Conservation (phyloP, 75 land plant species). For the Selaginella tamariscina region DNA sequence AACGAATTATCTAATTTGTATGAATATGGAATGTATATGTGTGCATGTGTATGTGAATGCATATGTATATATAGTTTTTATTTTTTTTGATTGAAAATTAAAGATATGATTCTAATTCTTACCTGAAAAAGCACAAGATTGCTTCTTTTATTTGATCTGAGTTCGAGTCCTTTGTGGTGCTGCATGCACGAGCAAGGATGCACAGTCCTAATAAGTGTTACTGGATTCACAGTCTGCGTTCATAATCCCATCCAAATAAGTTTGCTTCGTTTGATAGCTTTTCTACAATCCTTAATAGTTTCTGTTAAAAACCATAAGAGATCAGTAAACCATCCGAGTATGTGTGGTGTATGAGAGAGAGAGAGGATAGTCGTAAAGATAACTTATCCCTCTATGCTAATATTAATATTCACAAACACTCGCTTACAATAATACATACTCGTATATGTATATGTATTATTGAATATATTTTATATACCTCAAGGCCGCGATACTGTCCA, state of each 20-base stretch:
- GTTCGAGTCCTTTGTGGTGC: conserved; percentile 21
- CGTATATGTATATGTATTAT: no score
- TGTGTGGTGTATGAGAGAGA: neutral
- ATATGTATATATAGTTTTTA: no score
- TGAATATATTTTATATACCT: no score
- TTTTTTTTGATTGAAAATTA: no score
- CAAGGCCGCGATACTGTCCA: conserved; percentile 69
- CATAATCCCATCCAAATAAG: conserved; percentile 27
- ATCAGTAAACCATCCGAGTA: neutral
- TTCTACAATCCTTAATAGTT: conserved; percentile 39
- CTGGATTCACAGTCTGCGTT: conserved; percentile 43
- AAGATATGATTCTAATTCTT: neutral
- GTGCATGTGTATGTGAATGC: no score
- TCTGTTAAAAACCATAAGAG: conserved; percentile 23
- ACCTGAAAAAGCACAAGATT: conserved; percentile 83
- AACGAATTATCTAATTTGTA: no score
- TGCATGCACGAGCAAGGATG: conserved; percentile 50
- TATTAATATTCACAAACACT: no score
- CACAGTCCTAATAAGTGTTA: conserved; percentile 71
- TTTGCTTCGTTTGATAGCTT: conserved; percentile 42
- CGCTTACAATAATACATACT: no score
- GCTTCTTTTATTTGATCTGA: conserved; percentile 54
- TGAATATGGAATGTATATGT: no score
- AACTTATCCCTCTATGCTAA: no score
- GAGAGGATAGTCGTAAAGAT: neutral